Conservation (phyloP, 768 basidiomycete genomes). For the Ephemerocybe angulata region DNA sequence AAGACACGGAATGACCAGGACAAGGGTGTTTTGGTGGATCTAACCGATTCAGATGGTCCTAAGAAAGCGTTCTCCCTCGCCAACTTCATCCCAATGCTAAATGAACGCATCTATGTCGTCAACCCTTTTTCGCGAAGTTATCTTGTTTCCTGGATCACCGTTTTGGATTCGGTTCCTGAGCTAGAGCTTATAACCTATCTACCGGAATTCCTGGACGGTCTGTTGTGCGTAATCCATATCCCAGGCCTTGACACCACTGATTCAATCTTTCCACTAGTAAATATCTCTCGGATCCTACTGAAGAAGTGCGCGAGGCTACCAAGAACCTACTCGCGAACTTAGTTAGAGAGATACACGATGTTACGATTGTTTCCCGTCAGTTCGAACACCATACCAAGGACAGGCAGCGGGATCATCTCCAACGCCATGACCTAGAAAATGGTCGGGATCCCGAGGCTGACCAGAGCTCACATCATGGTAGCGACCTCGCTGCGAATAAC, state of each 20-base stretch:
- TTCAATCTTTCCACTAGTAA: conserved; percentile 48
- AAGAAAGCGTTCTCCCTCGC: conserved; percentile 90
- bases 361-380: conserved; percentile 69
- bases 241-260: neutral
- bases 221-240: conserved; percentile 59
- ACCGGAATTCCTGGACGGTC: conserved; percentile 91
- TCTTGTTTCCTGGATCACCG: conserved; percentile 95
- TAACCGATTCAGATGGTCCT: conserved; percentile 45
- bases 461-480: conserved; percentile 30
- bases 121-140: conserved; percentile 95
- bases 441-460: neutral
- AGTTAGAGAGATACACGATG: conserved; percentile 84
- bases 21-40: conserved; percentile 58
- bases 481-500: conserved; percentile 38
- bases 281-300: conserved; percentile 92
- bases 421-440: neutral
- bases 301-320: conserved; percentile 89
- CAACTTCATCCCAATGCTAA: conserved; percentile 89
- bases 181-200: conserved; percentile 92
- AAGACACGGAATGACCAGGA: conserved; percentile 59
- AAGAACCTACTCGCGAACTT: conserved; percentile 88
- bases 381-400: conserved; percentile 44
- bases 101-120: conserved; percentile 91
- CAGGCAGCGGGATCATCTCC: neutral
- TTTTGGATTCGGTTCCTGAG: conserved; percentile 94